These are phyloP conservation scores for Entelexis paramagnoliae DNA, from an alignment of 1,139 yeast genomes.

Conservation along the genomic window DNA sequence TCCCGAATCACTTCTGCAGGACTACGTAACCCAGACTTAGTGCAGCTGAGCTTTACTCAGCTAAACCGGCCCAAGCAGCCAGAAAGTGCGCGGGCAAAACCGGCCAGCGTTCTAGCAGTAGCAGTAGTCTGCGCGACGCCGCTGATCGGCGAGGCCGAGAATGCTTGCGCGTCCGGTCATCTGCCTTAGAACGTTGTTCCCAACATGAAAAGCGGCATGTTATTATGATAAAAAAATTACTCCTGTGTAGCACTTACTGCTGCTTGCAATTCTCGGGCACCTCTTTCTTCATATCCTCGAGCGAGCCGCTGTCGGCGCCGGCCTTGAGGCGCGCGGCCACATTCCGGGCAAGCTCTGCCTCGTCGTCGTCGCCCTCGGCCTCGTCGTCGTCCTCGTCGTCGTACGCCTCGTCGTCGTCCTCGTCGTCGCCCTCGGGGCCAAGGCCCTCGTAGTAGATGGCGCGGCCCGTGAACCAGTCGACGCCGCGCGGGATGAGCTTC, in stretches of 20 bases:
- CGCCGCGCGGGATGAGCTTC: constrained; percentile 87
- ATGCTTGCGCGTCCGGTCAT: too few relatives aligned
- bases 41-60: too few relatives aligned
- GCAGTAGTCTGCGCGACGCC: too few relatives aligned
- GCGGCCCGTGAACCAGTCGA: constrained; percentile 97
- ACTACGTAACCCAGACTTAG: too few relatives aligned
- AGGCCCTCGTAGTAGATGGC: constrained; percentile 59
- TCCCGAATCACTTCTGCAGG: too few relatives aligned
- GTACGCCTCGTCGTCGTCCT: constrained; percentile 49
- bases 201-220: background rate
- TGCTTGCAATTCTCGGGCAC: constrained; percentile 88
- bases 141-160: too few relatives aligned
- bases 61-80: too few relatives aligned
- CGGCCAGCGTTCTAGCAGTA: too few relatives aligned
- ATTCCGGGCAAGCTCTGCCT: constrained; percentile 38
- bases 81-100: too few relatives aligned
- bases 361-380: constrained; percentile 36
- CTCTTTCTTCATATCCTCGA: constrained; percentile 36
- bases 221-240: background rate
- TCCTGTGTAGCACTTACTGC: constrained; percentile 21
- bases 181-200: too few relatives aligned
- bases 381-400: constrained; percentile 42
- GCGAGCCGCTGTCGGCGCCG: constrained; percentile 18
- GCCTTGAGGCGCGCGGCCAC: constrained; percentile 24
- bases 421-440: constrained; percentile 40